Base-by-base conservation (phyloP, 78 protist genomes). In the Tieghemostelium lacteum region DNA sequence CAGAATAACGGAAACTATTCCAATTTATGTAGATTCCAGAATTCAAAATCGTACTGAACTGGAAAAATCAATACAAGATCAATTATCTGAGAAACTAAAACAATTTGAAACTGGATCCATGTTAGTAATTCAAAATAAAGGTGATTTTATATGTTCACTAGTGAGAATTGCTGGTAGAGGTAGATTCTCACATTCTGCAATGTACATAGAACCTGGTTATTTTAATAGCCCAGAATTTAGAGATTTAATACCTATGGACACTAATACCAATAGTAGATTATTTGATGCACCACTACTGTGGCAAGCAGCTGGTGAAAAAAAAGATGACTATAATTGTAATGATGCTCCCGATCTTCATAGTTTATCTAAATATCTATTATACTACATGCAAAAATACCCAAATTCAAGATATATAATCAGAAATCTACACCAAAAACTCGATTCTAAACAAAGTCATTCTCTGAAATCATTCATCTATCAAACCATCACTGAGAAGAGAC, bases 271-370 rank as follows among this genome's bases (percentile, higher is more conserved):
- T n/a, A 33, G 29, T 2, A 69, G 57, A 20, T 31, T 16, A 5
- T 14, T 4, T 6, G 10, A 26, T 3, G 24, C 22, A 2, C 67
- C 65, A 34, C 20, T 73, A 39, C 54, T 73, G 0, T 73, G 66
- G 70, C 85, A 73, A 39, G 85, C 85, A 10, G 65, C 85, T 2
- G 85, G 85, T 8, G 85, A 73, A 26, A 73, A 73, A 24, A 24
- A 33, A 36, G 10, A 16, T 17, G 34, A 24, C 0, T n/a, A n/a
- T n/a, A 19, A 42, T 3, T 4, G 3, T 24, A 73, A 49, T 26
- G 62, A 36, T 58, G 85, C 69, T 10, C 85, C 85, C 10, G 85
- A 73, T 28, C 17, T 73, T 2, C 85, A 73, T 28, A 37, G 31
- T 1, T 22, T 73, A 2, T 36, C 69, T 14, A 34, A 22, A 31